A percentile compares a stretch with the other conserved stretches of the same genome.
Conservation (phyloP, 2,329 filamentous ascomycete species). For the Cladosporium velox region DNA sequence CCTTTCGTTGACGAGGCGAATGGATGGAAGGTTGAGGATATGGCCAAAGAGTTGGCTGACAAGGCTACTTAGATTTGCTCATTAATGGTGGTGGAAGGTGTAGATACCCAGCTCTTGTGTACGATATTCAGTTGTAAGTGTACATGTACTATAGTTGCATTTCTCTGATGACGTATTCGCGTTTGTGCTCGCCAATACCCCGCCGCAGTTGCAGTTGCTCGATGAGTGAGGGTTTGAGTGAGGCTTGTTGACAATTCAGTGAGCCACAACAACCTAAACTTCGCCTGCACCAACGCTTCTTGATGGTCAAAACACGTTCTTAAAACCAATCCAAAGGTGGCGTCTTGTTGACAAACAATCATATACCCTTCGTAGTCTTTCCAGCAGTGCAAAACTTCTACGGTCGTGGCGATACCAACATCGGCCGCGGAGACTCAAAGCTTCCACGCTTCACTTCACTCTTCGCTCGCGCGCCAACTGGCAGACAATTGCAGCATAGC, state of each 20-base stretch:
- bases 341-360: too few relatives aligned
- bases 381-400: background rate
- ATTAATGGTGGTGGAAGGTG: constrained; percentile 8
- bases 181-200: too few relatives aligned
- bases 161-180: background rate
- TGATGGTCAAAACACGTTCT: background rate
- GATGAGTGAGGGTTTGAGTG: background rate
- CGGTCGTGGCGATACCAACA: background rate
- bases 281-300: background rate
- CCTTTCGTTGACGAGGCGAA: constrained; percentile 65
- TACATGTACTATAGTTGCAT: background rate
- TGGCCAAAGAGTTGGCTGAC: constrained; percentile 45
- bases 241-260: background rate
- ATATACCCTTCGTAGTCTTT: background rate
- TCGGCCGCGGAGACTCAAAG: background rate
- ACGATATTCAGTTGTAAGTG: constrained; percentile 8
- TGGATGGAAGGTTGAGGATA: constrained; percentile 74
- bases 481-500: background rate
- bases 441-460: background rate
- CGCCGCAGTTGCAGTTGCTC: too few relatives aligned
- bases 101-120: constrained; percentile 22
- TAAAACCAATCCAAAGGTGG: background rate
- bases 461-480: background rate
- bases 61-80: constrained; percentile 8
- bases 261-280: background rate